Base-by-base conservation (phyloP, 495 filamentous ascomycete species). In the Bombardia bombarda region DNA sequence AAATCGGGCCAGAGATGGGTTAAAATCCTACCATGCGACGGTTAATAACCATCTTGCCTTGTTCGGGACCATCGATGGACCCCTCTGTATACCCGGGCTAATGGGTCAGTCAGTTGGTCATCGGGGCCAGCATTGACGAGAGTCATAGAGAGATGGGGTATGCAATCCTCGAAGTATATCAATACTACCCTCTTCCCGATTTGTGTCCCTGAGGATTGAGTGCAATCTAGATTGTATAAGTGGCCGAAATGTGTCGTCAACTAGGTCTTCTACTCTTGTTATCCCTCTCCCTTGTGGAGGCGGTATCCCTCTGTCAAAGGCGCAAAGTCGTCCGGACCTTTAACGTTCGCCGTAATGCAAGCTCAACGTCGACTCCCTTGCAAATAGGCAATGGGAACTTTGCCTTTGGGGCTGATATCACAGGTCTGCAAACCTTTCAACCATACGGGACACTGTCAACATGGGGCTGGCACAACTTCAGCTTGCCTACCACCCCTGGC, bases 401-500 rank as follows among this genome's bases (percentile, higher is more conserved):
- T 42, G 72, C 71, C 38, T 76, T 75, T 46, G 72, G 72, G 19
- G 67, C 65, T n/a, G 73, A 75, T 42, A 55, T 73, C 16, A 73
- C 72, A 21, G 72, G 73, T 3, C 53, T 75, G 25, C 75, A 81
- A 57, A 81, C 74, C 14, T 80, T 80, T 60, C 68, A 73, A 47
- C 73, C 77, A 13, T 78, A 76, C 51, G 72, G 63, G 32, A 78
- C 67, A 5, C 60, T 79, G 45, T 75, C 70, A 2, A 69, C 68
- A 6, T 76, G 70, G 71, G 69, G 72, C 7, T 78, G 73, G 74
- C 73, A 78, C 60, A 78, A 78, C 50, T 71, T 72, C 47, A 74
- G 70, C 17, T 52, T 76, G 24, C 73, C 74, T 3, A 70, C 63
- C 13, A 67, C 65, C 0, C 43, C 46, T 12, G 53, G 55, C 8